These are phyloP conservation scores for Micromonas pusilla DNA, from an alignment of 139 green algal genomes.

Conservation along the genomic window DNA sequence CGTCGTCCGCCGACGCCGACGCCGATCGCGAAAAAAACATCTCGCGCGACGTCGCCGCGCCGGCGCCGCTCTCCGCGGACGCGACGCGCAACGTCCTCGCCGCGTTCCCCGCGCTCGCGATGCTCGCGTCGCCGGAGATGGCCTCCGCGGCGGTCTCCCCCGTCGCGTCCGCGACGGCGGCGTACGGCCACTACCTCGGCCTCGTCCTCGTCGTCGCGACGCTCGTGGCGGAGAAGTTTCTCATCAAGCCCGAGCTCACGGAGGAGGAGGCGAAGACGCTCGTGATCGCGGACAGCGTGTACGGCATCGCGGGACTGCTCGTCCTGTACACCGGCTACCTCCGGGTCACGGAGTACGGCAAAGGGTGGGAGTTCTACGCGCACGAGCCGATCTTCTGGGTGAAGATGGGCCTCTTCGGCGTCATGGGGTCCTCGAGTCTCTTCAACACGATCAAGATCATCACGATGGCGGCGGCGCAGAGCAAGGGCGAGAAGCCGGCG, in stretches of 20 bases:
- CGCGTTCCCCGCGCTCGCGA: neutral
- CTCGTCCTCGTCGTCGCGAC: neutral
- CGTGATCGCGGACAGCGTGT: slow-evolving; percentile 21
- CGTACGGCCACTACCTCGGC: slow-evolving; percentile 28
- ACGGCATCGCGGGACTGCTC: slow-evolving; percentile 22
- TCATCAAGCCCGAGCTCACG: slow-evolving; percentile 14
- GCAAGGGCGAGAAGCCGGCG: slow-evolving; percentile 9
- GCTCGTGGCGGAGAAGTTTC: slow-evolving; percentile 1
- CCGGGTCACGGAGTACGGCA: slow-evolving; percentile 26
- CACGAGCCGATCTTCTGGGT: slow-evolving; percentile 30
- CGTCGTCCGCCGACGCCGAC: neutral
- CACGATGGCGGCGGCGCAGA: neutral
- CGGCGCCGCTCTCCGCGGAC: neutral
- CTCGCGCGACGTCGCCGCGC: neutral
- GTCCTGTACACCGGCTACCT: slow-evolving; percentile 28
- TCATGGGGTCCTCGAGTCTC: slow-evolving; percentile 15
- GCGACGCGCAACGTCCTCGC: neutral
- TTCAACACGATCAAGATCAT: slow-evolving; percentile 31
- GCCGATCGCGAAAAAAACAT: neutral
- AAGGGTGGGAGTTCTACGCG: slow-evolving; percentile 31
- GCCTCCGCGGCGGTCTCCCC: neutral
- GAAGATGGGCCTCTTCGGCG: slow-evolving; percentile 30
- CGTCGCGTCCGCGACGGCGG: slow-evolving; percentile 17
- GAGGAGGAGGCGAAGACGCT: slow-evolving; percentile 6
- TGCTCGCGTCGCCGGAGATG: neutral